Percentiles rank a stretch among this genome's conserved stretches.
Evolutionary conservation across 2,329 filamentous ascomycete species (phyloP).

Genomic region (Monosporascus cannonballus): DNA sequence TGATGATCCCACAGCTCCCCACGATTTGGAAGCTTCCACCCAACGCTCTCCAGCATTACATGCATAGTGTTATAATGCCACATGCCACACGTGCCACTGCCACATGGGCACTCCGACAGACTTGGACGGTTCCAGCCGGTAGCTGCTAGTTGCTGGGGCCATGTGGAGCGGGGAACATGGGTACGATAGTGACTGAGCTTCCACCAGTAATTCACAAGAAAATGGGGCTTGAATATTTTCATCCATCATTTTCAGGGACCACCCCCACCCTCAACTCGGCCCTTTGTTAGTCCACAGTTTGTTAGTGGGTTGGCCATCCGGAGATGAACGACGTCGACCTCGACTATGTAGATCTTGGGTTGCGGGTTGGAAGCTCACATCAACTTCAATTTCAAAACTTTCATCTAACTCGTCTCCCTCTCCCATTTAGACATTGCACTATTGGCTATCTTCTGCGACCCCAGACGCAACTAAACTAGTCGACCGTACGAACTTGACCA

Average conservation of each 20-base stretch:
- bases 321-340: too few relatives aligned
- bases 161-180: background rate
- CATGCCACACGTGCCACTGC: background rate
- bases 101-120: background rate
- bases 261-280: too few relatives aligned
- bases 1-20: background rate
- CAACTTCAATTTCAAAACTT: too few relatives aligned
- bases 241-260: background rate
- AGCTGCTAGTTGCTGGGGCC: background rate
- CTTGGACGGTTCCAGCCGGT: background rate
- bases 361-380: too few relatives aligned
- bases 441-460: too few relatives aligned
- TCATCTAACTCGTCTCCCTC: too few relatives aligned
- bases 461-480: too few relatives aligned
- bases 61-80: background rate
- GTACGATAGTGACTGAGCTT: background rate
- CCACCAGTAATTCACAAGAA: background rate
- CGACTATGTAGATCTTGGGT: too few relatives aligned
- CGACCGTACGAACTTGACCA: too few relatives aligned
- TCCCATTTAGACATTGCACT: too few relatives aligned
- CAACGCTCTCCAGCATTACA: background rate
- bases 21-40: background rate
- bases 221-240: background rate
- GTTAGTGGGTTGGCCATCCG: too few relatives aligned
- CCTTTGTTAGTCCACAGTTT: too few relatives aligned